These are phyloP conservation scores for Phaffia australis DNA, from an alignment of 768 basidiomycete genomes.

Conservation along the genomic window DNA sequence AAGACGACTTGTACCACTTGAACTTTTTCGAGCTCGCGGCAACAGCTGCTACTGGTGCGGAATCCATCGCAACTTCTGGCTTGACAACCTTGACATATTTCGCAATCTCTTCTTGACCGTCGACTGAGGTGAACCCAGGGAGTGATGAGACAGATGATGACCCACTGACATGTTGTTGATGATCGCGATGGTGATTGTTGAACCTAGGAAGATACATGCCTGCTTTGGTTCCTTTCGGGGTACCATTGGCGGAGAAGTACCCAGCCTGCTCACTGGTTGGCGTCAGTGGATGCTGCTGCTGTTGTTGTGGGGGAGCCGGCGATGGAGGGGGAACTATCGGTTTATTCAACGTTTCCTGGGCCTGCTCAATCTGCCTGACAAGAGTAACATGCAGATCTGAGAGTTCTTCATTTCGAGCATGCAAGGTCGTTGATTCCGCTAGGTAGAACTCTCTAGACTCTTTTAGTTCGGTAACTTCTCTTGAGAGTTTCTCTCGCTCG, in stretches of 20 bases:
- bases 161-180: constrained; percentile 32
- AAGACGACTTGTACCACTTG: constrained; percentile 40
- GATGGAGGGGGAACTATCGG: constrained; percentile 7
- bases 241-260: not conserved
- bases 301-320: constrained; percentile 26
- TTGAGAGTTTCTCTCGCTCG: constrained; percentile 62
- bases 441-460: constrained; percentile 73
- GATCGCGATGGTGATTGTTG: not conserved
- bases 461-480: constrained; percentile 78
- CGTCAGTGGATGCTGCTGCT: constrained; percentile 1
- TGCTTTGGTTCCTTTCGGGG: constrained; percentile 10
- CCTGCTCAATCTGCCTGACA: constrained; percentile 58
- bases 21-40: constrained; percentile 38
- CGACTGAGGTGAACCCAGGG: constrained; percentile 29
- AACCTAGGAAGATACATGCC: not conserved
- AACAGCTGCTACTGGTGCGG: constrained; percentile 23
- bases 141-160: constrained; percentile 34
- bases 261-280: not conserved
- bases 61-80: constrained; percentile 28
- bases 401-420: constrained; percentile 83
- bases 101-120: constrained; percentile 37
- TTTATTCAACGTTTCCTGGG: constrained; percentile 35
- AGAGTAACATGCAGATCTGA: constrained; percentile 78
- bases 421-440: constrained; percentile 83
- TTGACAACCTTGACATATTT: constrained; percentile 36